Conservation (phyloP, 2,329 filamentous ascomycete genomes). For the Exophiala sp. region DNA sequence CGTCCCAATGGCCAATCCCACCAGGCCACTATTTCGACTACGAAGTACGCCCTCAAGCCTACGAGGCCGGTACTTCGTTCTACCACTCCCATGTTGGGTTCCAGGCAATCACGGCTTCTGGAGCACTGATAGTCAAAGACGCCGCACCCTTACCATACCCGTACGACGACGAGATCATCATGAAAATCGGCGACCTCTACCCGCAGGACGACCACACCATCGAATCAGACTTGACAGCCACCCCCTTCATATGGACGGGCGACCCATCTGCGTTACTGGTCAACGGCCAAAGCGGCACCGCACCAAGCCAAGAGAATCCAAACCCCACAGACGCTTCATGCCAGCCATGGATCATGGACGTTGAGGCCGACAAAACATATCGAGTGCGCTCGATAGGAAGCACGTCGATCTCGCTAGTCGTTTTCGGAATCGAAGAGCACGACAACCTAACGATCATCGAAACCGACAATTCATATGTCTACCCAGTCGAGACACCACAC, state of each 20-base stretch:
- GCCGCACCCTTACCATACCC: constrained; percentile 45
- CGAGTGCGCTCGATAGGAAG: constrained; percentile 56
- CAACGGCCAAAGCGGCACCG: constrained; percentile 51
- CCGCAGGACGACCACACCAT: constrained; percentile 49
- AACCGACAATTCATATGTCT: constrained; percentile 47
- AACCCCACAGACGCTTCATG: constrained; percentile 32
- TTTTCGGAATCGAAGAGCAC: constrained; percentile 54
- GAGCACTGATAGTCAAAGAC: constrained; percentile 55
- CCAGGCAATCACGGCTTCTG: constrained; percentile 54
- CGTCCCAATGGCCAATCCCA: constrained; percentile 61
- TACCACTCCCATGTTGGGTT: constrained; percentile 64
- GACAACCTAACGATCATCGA: constrained; percentile 53
- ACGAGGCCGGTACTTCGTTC: constrained; percentile 59
- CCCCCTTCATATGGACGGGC: constrained; percentile 53
- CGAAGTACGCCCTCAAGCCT: constrained; percentile 50
- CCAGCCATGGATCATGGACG: constrained; percentile 49
- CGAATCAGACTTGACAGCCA: constrained; percentile 44
- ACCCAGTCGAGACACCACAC: constrained; percentile 36
- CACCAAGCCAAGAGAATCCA: constrained; percentile 29
- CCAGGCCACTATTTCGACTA: constrained; percentile 61
- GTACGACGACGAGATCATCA: constrained; percentile 57
- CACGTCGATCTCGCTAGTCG: constrained; percentile 51
- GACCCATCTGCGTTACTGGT: constrained; percentile 54
- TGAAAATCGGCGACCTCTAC: constrained; percentile 55
- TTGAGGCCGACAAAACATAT: constrained; percentile 57